Evolutionary conservation across 352 stramenopile genomes (phyloP).

Genomic region (Peronospora destructor): DNA sequence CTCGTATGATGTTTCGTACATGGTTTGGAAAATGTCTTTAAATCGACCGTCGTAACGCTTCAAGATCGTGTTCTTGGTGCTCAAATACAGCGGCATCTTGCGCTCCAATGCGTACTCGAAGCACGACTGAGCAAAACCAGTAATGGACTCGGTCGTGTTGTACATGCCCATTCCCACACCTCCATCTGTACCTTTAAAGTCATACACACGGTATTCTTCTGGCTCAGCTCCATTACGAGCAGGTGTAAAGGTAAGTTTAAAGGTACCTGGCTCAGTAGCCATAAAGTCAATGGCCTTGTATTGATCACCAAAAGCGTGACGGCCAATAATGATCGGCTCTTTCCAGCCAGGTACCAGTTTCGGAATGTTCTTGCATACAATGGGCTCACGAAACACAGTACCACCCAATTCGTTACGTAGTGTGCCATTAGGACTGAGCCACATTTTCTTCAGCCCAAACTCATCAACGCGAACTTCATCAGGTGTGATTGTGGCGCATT

Average conservation of each 20-base stretch:
- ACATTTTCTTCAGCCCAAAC: slow-evolving; percentile 84
- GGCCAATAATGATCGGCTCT: slow-evolving; percentile 81
- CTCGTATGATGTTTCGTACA: slow-evolving; percentile 81
- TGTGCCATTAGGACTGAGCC: slow-evolving; percentile 78
- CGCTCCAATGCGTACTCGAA: slow-evolving; percentile 57
- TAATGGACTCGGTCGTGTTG: slow-evolving; percentile 83
- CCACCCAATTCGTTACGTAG: slow-evolving; percentile 80
- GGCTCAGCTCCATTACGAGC: slow-evolving; percentile 35
- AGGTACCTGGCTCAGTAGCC: slow-evolving; percentile 55
- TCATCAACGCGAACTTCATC: slow-evolving; percentile 79
- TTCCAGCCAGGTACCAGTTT: slow-evolving; percentile 83
- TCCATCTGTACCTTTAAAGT: slow-evolving; percentile 61
- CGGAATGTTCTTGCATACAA: slow-evolving; percentile 82
- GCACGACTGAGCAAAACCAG: slow-evolving; percentile 56
- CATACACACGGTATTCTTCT: slow-evolving; percentile 73
- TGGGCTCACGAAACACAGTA: slow-evolving; percentile 87
- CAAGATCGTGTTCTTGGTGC: slow-evolving; percentile 89
- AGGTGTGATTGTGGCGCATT: slow-evolving; percentile 86
- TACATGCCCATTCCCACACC: slow-evolving; percentile 86
- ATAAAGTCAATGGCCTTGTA: slow-evolving; percentile 86
- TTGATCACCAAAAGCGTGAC: slow-evolving; percentile 85
- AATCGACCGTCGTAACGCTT: slow-evolving; percentile 85
- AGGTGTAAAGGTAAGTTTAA: slow-evolving; percentile 75
- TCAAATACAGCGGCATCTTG: slow-evolving; percentile 77
- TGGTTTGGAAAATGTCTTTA: slow-evolving; percentile 85